phyloP scores from a whole-genome alignment of 1,284 basidiomycete species.

The Spongiforma sp. region DNA sequence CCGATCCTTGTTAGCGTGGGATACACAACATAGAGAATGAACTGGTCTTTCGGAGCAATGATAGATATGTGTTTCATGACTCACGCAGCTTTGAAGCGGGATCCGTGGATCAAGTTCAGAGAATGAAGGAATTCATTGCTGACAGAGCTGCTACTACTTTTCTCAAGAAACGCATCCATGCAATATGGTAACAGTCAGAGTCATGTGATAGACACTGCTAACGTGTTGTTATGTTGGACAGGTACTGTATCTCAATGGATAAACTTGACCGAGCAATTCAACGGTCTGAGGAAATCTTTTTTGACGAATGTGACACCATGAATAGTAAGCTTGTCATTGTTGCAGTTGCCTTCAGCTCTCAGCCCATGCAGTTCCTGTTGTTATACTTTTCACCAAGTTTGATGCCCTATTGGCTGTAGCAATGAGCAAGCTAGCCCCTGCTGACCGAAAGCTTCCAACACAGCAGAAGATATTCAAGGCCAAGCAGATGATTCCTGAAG shows the following conservation, averaged over 20 bases:
- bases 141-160: background rate
- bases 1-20: background rate
- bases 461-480: background rate
- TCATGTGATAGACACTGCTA: no score
- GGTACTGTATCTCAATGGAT: no score
- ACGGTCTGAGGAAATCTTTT: no score
- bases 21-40: background rate
- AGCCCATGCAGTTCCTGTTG: no score
- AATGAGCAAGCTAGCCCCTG: background rate
- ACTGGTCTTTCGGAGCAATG: background rate
- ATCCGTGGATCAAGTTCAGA: background rate
- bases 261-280: no score
- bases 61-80: background rate
- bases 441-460: background rate
- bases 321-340: no score
- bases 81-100: background rate
- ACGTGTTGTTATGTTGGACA: no score
- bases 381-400: no score
- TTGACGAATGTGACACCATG: no score
- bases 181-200: background rate
- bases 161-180: background rate
- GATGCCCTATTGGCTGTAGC: background rate
- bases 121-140: background rate
- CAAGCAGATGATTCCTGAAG: background rate
- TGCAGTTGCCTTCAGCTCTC: background rate